Conservation (phyloP, 495 filamentous ascomycete genomes). For the Trichoderma parareesei region DNA sequence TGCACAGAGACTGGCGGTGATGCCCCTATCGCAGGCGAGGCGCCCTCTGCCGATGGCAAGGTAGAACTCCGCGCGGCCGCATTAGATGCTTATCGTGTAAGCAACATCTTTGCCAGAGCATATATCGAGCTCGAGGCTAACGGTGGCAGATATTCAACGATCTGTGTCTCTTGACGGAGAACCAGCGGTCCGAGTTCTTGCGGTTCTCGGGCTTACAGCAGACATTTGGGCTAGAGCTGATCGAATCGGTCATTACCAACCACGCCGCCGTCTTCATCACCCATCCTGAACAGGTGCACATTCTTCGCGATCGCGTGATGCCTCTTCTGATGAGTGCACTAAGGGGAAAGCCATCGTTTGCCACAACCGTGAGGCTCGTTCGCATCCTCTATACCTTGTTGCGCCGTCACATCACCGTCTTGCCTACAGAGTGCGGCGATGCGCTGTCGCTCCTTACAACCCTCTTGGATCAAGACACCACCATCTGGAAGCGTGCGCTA, state of each 20-base stretch:
- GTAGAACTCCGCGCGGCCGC: conserved; percentile 66
- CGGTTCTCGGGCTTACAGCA: conserved; percentile 66
- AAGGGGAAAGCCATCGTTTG: conserved; percentile 70
- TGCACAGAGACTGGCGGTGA: conserved; percentile 37
- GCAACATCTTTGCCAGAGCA: not conserved
- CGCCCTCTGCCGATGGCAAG: conserved; percentile 51
- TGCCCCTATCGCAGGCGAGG: conserved; percentile 48
- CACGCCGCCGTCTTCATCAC: conserved; percentile 69
- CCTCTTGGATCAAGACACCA: conserved; percentile 75
- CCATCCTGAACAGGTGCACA: conserved; percentile 73
- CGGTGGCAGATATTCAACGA: conserved; percentile 65
- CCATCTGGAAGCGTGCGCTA: conserved; percentile 74
- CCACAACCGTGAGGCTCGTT: conserved; percentile 71
- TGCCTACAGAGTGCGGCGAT: conserved; percentile 75
- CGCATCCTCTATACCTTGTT: conserved; percentile 75
- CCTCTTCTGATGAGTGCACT: conserved; percentile 72
- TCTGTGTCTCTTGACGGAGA: conserved; percentile 79
- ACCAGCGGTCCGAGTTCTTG: conserved; percentile 70
- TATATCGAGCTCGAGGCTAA: conserved; percentile 18
- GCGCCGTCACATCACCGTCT: conserved; percentile 62
- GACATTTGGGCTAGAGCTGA: conserved; percentile 79
- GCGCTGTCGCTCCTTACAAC: conserved; percentile 79
- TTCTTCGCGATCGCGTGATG: conserved; percentile 72
- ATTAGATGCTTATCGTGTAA: conserved; percentile 68
- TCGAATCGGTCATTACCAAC: conserved; percentile 80